Evolutionary conservation across 139 green algal genomes (phyloP).

Genomic region (Chlorella sp.): DNA sequence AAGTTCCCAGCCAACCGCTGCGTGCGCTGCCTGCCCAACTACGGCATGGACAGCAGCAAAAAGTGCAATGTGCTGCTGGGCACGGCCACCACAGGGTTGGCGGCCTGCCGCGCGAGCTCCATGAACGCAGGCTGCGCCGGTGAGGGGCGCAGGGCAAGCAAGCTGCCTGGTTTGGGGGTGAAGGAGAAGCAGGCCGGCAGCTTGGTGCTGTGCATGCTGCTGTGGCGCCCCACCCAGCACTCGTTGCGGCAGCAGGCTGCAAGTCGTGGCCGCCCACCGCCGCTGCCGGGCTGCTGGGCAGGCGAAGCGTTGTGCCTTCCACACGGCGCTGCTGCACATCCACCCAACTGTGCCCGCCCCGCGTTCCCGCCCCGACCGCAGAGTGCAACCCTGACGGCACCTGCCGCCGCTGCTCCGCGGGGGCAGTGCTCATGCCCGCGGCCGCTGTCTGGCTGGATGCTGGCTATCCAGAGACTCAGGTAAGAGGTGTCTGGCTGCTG

Average conservation of each 20-base stretch:
- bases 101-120: background rate
- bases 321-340: no score
- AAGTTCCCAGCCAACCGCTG: background rate
- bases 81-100: background rate
- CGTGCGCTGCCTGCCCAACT: background rate
- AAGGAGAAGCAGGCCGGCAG: no score
- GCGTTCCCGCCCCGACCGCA: background rate
- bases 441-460: background rate
- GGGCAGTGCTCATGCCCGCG: background rate
- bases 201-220: no score
- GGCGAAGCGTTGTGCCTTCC: no score
- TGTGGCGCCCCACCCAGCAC: no score
- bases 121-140: background rate
- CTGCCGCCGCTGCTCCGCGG: background rate
- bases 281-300: no score
- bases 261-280: no score
- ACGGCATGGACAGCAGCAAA: background rate
- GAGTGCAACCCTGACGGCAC: constrained; percentile 9
- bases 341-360: no score
- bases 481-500: no score
- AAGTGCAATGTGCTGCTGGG: background rate
- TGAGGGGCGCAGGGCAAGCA: no score
- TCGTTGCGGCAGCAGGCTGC: no score
- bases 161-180: no score
- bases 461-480: background rate